Conservation (phyloP, 2,329 filamentous ascomycete genomes). For the Diaporthe sp. region DNA sequence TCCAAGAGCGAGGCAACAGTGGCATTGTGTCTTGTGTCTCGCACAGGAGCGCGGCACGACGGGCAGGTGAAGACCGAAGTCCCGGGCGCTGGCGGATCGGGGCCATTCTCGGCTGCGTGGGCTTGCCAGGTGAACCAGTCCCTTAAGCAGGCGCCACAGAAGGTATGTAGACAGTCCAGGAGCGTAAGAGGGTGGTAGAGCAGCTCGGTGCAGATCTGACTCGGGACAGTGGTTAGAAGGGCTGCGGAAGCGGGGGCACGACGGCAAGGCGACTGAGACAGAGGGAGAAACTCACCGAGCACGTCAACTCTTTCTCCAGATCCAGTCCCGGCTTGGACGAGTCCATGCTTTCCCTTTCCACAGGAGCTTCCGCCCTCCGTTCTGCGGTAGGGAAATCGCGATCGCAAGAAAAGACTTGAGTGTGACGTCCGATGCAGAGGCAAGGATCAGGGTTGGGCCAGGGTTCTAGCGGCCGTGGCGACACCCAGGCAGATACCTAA, state of each 20-base stretch:
- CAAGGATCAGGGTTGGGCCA: slow-evolving; percentile 53
- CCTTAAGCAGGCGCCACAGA: slow-evolving; percentile 94
- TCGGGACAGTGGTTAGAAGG: slow-evolving; percentile 38
- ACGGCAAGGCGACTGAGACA: slow-evolving; percentile 17
- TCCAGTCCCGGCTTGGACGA: slow-evolving; percentile 70
- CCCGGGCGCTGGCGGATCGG: slow-evolving; percentile 63
- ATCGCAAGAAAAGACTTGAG: slow-evolving; percentile 11
- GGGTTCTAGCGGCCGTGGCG: slow-evolving; percentile 25
- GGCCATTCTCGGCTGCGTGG: slow-evolving; percentile 66
- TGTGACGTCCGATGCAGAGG: slow-evolving; percentile 6
- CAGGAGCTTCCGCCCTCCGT: slow-evolving; percentile 17
- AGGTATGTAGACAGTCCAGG: slow-evolving; percentile 94
- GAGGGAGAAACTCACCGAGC: slow-evolving; percentile 78
- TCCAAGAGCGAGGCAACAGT: slow-evolving; percentile 91
- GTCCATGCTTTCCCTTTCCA: slow-evolving; percentile 57
- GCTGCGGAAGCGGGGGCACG: slow-evolving; percentile 25
- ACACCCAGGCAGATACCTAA: not conserved
- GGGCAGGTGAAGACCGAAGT: slow-evolving; percentile 84
- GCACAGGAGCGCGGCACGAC: slow-evolving; percentile 88
- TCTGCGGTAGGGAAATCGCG: slow-evolving; percentile 19
- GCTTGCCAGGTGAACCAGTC: slow-evolving; percentile 95
- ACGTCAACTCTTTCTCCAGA: slow-evolving; percentile 93
- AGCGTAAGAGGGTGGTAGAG: slow-evolving; percentile 92
- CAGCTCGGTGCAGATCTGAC: slow-evolving; percentile 94
- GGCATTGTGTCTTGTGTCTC: slow-evolving; percentile 90